phyloP scores from a whole-genome alignment of 768 basidiomycete species.

The Tephrocybe sp. region DNA sequence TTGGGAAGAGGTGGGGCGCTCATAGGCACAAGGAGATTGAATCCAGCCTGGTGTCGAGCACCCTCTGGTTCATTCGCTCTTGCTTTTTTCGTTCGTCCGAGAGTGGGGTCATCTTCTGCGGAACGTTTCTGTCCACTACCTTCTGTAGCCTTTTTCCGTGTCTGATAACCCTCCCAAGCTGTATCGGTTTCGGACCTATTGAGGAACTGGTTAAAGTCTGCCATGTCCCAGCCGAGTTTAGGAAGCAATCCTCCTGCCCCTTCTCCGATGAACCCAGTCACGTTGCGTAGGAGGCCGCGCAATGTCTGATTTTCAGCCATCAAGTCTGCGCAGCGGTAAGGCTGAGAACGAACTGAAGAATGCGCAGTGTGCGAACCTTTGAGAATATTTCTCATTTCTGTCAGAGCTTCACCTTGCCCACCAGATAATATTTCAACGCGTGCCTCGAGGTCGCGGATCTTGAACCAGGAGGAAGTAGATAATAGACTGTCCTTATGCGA shows the following conservation, averaged over 20 bases:
- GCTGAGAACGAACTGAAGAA: not conserved
- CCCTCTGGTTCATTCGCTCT: slow-evolving; percentile 41
- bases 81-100: slow-evolving; percentile 48
- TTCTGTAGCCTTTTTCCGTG: slow-evolving; percentile 51
- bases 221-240: slow-evolving; percentile 74
- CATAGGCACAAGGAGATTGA: slow-evolving; percentile 58
- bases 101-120: slow-evolving; percentile 44
- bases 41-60: slow-evolving; percentile 39
- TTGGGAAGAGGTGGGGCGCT: slow-evolving; percentile 30
- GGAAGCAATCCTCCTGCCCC: slow-evolving; percentile 76
- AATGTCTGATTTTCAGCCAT: slow-evolving; percentile 89
- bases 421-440: slow-evolving; percentile 93
- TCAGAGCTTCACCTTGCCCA: slow-evolving; percentile 84
- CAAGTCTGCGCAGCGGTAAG: slow-evolving; percentile 47
- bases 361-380: slow-evolving; percentile 46
- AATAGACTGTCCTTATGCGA: not conserved
- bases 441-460: slow-evolving; percentile 96
- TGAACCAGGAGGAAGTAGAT: slow-evolving; percentile 7
- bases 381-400: slow-evolving; percentile 78
- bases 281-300: slow-evolving; percentile 70
- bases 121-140: slow-evolving; percentile 45
- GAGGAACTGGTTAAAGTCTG: slow-evolving; percentile 78
- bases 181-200: slow-evolving; percentile 91
- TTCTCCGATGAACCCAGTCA: slow-evolving; percentile 83
- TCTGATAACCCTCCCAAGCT: slow-evolving; percentile 85